Conservation (phyloP, 148 eudicot species). For the Polygonum maritimum region DNA sequence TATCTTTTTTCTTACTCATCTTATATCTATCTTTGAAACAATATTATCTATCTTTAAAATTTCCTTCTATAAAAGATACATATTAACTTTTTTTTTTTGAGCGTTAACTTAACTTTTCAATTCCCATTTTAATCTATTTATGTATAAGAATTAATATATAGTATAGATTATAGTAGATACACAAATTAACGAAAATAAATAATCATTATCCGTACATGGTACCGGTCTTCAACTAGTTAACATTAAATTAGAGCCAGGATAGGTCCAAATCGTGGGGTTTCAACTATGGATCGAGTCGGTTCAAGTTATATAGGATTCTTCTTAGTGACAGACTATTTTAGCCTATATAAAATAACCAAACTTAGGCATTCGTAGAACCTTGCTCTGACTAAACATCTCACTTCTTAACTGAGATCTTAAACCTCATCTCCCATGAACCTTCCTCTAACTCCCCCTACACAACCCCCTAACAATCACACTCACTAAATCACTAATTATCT, state of each 20-base stretch:
- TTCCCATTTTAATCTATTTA: too few relatives aligned
- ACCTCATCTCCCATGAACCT: not conserved
- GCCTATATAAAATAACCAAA: not conserved
- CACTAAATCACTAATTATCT: not conserved
- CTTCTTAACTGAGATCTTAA: not conserved
- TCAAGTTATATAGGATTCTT: conserved; percentile 1
- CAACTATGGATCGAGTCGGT: not conserved
- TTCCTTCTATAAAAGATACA: too few relatives aligned
- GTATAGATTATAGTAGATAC: too few relatives aligned
- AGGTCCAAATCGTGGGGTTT: not conserved
- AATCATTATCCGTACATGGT: too few relatives aligned
- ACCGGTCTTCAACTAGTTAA: too few relatives aligned
- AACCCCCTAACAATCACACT: not conserved
- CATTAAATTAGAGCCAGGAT: not conserved
- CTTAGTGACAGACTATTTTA: not conserved
- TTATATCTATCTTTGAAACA: too few relatives aligned
- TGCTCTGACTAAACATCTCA: not conserved
- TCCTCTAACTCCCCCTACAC: not conserved
- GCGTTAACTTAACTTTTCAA: too few relatives aligned
- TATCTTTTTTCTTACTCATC: too few relatives aligned
- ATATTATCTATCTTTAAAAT: too few relatives aligned
- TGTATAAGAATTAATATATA: too few relatives aligned
- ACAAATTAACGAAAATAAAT: too few relatives aligned
- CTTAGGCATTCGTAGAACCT: not conserved
- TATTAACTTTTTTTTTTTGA: too few relatives aligned